These are phyloP conservation scores for Oldenlandia corymbosa DNA, from an alignment of 257 asterid species.

Conservation along the genomic window DNA sequence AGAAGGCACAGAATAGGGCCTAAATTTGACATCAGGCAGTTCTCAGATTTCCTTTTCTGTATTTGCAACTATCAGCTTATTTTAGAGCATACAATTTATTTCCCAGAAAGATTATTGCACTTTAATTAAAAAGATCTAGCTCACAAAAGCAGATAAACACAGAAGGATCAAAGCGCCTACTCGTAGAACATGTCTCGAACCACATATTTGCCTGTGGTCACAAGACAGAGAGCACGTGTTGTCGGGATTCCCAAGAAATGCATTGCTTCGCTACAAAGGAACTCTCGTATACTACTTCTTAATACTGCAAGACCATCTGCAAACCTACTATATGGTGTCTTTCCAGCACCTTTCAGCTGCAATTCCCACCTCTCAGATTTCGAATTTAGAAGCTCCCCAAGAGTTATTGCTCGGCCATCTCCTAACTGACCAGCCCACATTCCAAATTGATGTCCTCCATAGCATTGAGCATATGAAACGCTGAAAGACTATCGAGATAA, in stretches of 20 bases:
- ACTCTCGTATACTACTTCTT: slow-evolving; percentile 92
- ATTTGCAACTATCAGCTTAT: no score
- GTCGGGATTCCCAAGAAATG: slow-evolving; percentile 93
- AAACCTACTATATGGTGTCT: slow-evolving; percentile 96
- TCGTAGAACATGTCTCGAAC: slow-evolving; percentile 96
- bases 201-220: slow-evolving; percentile 78
- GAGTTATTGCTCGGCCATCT: slow-evolving; percentile 92
- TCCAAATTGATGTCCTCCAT: slow-evolving; percentile 99
- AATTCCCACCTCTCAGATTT: slow-evolving; percentile 82
- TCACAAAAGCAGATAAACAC: not conserved
- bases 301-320: slow-evolving; percentile 99
- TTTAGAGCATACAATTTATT: not conserved
- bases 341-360: slow-evolving; percentile 98
- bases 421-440: slow-evolving; percentile 99
- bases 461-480: slow-evolving; percentile 84
- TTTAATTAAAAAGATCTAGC: not conserved
- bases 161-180: slow-evolving; percentile 40
- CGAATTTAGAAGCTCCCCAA: slow-evolving; percentile 84
- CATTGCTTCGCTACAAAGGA: slow-evolving; percentile 98
- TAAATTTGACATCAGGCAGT: not conserved
- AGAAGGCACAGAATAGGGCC: not conserved
- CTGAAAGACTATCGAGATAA: slow-evolving; percentile 26
- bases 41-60: not conserved
- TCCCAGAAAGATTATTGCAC: not conserved
- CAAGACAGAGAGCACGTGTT: slow-evolving; percentile 94